Evolutionary conservation across 1,284 basidiomycete species (phyloP).

Genomic region (Trametes polyzona): DNA sequence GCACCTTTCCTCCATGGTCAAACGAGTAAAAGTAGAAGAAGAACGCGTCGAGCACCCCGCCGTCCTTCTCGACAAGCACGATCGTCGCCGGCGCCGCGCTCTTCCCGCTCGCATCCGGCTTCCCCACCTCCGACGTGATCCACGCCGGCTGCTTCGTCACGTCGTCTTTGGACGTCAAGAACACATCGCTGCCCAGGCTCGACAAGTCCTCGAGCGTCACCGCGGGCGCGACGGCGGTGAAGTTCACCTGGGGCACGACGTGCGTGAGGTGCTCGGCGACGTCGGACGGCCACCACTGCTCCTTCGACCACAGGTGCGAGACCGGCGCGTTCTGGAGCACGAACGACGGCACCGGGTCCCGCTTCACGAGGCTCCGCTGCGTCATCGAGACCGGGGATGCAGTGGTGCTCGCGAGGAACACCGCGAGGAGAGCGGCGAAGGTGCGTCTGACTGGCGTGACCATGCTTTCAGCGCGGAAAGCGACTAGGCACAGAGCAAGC

Average conservation of each 20-base stretch:
- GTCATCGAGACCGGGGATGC: conserved; percentile 5
- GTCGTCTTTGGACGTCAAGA: conserved; percentile 35
- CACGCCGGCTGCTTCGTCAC: conserved; percentile 32
- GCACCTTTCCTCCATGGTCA: conserved; percentile 34
- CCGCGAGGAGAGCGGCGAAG: conserved; percentile 3
- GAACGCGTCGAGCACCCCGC: conserved; percentile 42
- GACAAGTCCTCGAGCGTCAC: conserved; percentile 29
- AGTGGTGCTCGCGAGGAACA: conserved; percentile 13
- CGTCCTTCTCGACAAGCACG: conserved; percentile 38
- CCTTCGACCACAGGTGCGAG: conserved; percentile 35
- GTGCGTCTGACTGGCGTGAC: conserved; percentile 12
- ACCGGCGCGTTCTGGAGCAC: conserved; percentile 32
- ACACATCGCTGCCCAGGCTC: conserved; percentile 28
- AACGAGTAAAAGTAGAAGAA: conserved; percentile 45
- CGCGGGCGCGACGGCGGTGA: conserved; percentile 18
- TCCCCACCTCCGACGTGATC: conserved; percentile 29
- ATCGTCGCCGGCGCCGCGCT: conserved; percentile 36
- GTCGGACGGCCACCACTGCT: conserved; percentile 39
- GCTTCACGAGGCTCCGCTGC: conserved; percentile 14
- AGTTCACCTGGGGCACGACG: conserved; percentile 31
- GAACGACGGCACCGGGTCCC: conserved; percentile 33
- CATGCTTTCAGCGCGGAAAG: too few species aligned
- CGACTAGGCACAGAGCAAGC: too few species aligned
- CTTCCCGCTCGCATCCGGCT: conserved; percentile 31
- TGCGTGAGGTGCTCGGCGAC: conserved; percentile 36